Base-by-base conservation (phyloP, 2,329 filamentous ascomycete genomes). In the Alternaria brassicicola region DNA sequence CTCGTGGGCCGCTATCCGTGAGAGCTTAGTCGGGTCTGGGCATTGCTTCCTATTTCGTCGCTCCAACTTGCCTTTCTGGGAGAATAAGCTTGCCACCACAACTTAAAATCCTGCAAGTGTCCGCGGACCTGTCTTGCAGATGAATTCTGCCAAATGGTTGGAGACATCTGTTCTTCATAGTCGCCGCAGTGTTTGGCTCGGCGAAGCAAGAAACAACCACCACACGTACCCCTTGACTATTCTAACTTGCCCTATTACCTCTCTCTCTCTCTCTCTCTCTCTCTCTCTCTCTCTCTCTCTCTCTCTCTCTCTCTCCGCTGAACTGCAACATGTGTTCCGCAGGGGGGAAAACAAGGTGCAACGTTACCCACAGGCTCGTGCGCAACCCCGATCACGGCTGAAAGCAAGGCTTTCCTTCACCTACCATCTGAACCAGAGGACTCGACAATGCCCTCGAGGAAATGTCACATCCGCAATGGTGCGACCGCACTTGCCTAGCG, bases 31-130 rank as follows among this genome's bases (percentile, higher is more conserved):
- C 52, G 7, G 45, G 57, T 50, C 64, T 66, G 59, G 64, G 64
- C 64, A 55, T 65, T 59, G 62, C 58, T 62, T 55, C 64, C 62
- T 54, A 52, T 61, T 65, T 60, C 46, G 50, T 57, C 54, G 31
- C 45, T 17, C 42, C 45, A 56, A 53, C 52, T 62, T 66, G 63
- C 64, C 64, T 55, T 54, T 61, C 58, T 57, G 52, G 60, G 62
- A 54, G 58, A 48, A 55, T 31, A 58, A 60, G 31, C 43, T 61
- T 52, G 55, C 62, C 60, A 59, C 57, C 39, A 51, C 52, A 48
- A 52, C 53, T 45, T 49, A 50, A 39, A 42, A 45, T 9, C 35
- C 15, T 26, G 23, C 28, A 28, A 33, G 12, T 36, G 8, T 28
- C 46, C 17, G 25, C 30, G 55, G 23, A 26, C 28, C 10, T 21